Evolutionary conservation across 164 flowering plant species (phyloP).

Genomic region (Tinospora cordifolia): DNA sequence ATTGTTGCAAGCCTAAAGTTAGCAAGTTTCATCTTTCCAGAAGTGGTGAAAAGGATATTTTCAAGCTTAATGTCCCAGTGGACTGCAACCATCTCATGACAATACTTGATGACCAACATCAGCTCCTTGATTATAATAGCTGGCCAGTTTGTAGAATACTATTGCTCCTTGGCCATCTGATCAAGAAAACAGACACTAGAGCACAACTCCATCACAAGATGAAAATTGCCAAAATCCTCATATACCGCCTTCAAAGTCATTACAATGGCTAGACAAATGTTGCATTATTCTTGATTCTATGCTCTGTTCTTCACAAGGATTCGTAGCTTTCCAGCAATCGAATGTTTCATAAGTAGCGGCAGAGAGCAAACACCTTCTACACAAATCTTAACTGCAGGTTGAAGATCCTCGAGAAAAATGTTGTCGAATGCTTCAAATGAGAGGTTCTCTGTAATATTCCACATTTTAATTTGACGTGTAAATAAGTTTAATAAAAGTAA

Average conservation of each 20-base stretch:
- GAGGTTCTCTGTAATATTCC: too few species aligned
- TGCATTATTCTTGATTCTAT: slow-evolving; percentile 96
- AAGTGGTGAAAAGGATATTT: slow-evolving; percentile 70
- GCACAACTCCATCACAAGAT: slow-evolving; percentile 95
- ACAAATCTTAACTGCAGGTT: slow-evolving; percentile 63
- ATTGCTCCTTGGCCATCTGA: slow-evolving; percentile 57
- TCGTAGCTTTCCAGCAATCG: slow-evolving; percentile 75
- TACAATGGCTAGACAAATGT: slow-evolving; percentile 85
- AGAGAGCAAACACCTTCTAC: slow-evolving; percentile 51
- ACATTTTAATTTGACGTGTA: too few species aligned
- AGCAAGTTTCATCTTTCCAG: slow-evolving; percentile 84
- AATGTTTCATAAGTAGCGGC: slow-evolving; percentile 48
- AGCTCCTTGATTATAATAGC: slow-evolving; percentile 66
- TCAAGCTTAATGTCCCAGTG: slow-evolving; percentile 96
- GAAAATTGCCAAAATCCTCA: slow-evolving; percentile 69
- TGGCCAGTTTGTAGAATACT: slow-evolving; percentile 60
- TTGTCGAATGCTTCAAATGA: slow-evolving; percentile 67
- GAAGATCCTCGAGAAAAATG: slow-evolving; percentile 72
- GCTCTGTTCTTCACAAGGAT: slow-evolving; percentile 76
- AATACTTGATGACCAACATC: slow-evolving; percentile 71
- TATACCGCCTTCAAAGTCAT: slow-evolving; percentile 81
- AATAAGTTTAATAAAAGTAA: too few species aligned
- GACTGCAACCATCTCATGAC: slow-evolving; percentile 99
- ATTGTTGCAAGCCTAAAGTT: slow-evolving; percentile 97
- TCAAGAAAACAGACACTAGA: slow-evolving; percentile 80